Evolutionary conservation across 768 basidiomycete genomes (phyloP), one percentile per base, ranked within the genome.

Genomic region (Suillus paluster): DNA sequence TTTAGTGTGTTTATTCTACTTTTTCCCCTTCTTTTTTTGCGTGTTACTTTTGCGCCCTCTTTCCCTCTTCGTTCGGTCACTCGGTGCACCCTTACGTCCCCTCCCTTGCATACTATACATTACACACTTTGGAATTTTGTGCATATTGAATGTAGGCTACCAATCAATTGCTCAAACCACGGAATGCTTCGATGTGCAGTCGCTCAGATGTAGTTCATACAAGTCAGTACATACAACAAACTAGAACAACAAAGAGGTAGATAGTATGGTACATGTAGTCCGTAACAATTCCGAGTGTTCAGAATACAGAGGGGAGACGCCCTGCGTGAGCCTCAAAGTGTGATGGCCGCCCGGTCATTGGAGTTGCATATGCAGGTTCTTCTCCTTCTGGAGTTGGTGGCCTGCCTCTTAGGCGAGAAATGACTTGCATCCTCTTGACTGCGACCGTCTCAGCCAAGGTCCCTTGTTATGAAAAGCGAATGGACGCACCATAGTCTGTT

Each of bases 391-490:
- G 86, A n/a, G 86, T 86, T 36, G 86, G 85, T 17, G 78, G 77
- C 66, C 82, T 84, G 53, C 83, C 82, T 57, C 87, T 80, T 45
- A 90, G 73, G 38, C 83, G 80, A 59, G 80, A 81, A 66, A 91
- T 84, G 50, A 90, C 81, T 56, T 82, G 80, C 66, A 90, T 77
- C 38, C 88, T 84, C 73, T 85, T 80, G 57, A 84, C 89, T 90
- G 59, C 12, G 42, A 45, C 36, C 44, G 61, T 39, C 15, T 65
- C 55, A 48, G 64, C 70, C 58, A 61, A 62, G 27, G 38, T 59
- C 12, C n/a, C 19, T n/a, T 10, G 23, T 39, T 15, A 10, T 19
- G 17, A 25, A 25, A 55, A 55, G 15, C 3, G 9, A 3, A 39
- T 39, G 17, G 21, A 55, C 84, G 58, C 63, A 91, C 91, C 74